These are phyloP conservation scores for Arabidopsis lyrata DNA, from an alignment of 441 rosid genomes.

Conservation along the genomic window DNA sequence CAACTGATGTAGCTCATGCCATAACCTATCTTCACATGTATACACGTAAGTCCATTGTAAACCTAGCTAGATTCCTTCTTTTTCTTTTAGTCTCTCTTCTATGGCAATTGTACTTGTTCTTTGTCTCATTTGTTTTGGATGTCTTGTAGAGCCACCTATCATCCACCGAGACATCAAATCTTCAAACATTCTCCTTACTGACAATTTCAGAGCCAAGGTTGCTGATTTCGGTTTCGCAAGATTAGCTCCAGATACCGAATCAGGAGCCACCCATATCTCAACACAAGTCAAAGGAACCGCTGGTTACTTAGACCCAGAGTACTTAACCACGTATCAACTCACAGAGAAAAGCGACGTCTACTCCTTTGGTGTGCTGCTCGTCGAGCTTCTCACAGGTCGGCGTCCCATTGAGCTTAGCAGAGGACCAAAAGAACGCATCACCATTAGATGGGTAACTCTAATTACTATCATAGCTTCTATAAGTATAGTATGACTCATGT, in stretches of 20 bases:
- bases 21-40: slow-evolving; percentile 96
- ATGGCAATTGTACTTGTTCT: neutral
- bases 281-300: slow-evolving; percentile 99
- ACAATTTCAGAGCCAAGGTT: slow-evolving; percentile 88
- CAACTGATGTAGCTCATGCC: slow-evolving; percentile 92
- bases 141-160: slow-evolving; percentile 77
- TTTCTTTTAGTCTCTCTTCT: neutral
- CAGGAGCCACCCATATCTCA: slow-evolving; percentile 92
- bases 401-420: slow-evolving; percentile 88
- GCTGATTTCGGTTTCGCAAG: slow-evolving; percentile 95
- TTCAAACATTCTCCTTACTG: slow-evolving; percentile 90
- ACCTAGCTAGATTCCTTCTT: neutral
- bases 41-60: slow-evolving; percentile 59
- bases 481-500: neutral
- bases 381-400: slow-evolving; percentile 83
- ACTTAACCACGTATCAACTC: slow-evolving; percentile 84
- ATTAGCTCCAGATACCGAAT: slow-evolving; percentile 72
- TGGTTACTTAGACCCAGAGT: slow-evolving; percentile 94
- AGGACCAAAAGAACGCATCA: slow-evolving; percentile 74
- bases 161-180: slow-evolving; percentile 96
- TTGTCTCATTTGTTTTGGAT: neutral
- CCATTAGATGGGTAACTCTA: slow-evolving; percentile 74
- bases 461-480: neutral
- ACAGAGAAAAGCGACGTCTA: slow-evolving; percentile 96
- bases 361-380: slow-evolving; percentile 91